Percentiles rank a stretch among this genome's conserved stretches.
These are phyloP conservation scores for Tinospora cordifolia DNA, from an alignment of 164 flowering plant species.

Conservation along the genomic window DNA sequence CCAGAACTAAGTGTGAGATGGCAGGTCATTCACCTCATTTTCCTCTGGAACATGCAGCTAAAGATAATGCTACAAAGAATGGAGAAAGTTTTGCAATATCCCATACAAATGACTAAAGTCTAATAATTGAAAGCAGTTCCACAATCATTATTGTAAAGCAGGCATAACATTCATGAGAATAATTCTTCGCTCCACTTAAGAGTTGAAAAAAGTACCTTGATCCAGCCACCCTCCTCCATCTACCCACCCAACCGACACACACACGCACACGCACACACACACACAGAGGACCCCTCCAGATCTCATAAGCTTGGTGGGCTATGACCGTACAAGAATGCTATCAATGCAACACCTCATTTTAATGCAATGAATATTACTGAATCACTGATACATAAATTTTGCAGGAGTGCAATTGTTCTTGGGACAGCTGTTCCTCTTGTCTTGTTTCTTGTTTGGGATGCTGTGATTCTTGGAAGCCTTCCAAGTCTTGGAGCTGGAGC, in stretches of 20 bases:
- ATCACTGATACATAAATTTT: constrained; percentile 7
- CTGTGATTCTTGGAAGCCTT: constrained; percentile 73
- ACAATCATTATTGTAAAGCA: background rate
- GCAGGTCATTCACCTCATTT: background rate
- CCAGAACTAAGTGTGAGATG: background rate
- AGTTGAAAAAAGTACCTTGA: background rate
- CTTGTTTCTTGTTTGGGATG: constrained; percentile 87
- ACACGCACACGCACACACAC: too few relatives aligned
- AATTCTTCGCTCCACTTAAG: background rate
- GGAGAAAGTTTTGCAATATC: background rate
- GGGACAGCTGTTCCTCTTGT: constrained; percentile 87
- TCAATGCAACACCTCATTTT: background rate
- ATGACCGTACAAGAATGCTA: background rate
- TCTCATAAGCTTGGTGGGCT: background rate
- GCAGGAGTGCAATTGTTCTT: constrained; percentile 77
- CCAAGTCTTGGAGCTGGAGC: constrained; percentile 30
- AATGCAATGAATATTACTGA: background rate
- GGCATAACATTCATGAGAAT: background rate
- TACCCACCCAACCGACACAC: too few relatives aligned
- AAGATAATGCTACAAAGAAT: background rate
- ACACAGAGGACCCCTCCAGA: background rate
- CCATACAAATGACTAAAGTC: background rate
- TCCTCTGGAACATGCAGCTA: background rate
- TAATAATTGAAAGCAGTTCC: background rate
- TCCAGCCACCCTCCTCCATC: background rate